Evolutionary conservation across 2,329 filamentous ascomycete species (phyloP), one percentile per base, ranked within the genome.

Genomic region (Venturia carpophila): DNA sequence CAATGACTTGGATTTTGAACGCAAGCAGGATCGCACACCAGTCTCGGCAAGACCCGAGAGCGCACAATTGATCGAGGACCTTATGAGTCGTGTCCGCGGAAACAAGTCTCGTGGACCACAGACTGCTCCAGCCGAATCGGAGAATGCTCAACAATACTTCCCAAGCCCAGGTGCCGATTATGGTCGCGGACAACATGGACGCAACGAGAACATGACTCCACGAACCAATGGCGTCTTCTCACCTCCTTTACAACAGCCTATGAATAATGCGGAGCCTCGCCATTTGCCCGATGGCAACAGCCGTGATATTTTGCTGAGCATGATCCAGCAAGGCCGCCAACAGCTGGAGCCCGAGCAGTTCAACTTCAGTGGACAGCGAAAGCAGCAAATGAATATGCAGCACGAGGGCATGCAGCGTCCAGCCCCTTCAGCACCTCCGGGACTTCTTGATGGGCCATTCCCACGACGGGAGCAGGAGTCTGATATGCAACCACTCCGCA

Each of bases 1-100:
- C 47, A 74, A 73, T 64, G 52, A 58, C 24, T 37, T 58, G 52
- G 52, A 58, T 27, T 58, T 58, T 11, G 63, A 39, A 9, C 47
- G 49, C 15, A 49, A 41, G 47, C 47, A 58, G 13, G 42, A 37
- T 41, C 52, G 52, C 30, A 42, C 41, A 13, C 49, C 63, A 45
- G 37, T 27, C 5, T 52, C 63, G 10, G 39, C 63, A 21, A 19
- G 58, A 11, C 64, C 55, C 11, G 64, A 65, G 34, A 65, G 64
- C 24, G 64, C 64, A 24, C 41, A 55, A 9, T 24, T 65, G 21
- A 52, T 65, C 15, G 45, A 65, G 11, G 56, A 62, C 9, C 43
- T 65, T 11, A 41, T 65, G 27, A 65, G 27, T 7, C 64, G 60
- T 61, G 41, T 41, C 27, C 24, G 24, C 11, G 56, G 52, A 21